phyloP scores from a whole-genome alignment of 805 yeast genomes.

The Cyberlindnera euphorbiae region DNA sequence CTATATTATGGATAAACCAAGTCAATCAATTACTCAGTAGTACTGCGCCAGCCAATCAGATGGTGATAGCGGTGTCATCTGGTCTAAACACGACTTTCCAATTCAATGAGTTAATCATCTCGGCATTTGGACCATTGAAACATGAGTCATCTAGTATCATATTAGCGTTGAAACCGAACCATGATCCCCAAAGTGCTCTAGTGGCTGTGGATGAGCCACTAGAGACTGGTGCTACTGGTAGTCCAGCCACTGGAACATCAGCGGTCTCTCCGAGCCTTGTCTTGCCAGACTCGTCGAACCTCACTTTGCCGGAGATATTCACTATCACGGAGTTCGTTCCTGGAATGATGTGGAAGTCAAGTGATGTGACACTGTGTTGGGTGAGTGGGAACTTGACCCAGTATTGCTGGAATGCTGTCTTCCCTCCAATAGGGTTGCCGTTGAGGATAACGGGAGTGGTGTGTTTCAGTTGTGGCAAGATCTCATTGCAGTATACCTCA shows the following conservation, averaged over 20 bases:
- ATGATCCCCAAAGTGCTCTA: constrained; percentile 49
- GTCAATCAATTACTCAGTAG: too few relatives aligned
- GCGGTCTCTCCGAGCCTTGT: constrained; percentile 63
- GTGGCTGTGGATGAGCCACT: background rate
- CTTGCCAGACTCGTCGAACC: constrained; percentile 72
- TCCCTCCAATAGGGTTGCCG: constrained; percentile 52
- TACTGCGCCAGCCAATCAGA: too few relatives aligned
- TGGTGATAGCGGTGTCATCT: constrained; percentile 37
- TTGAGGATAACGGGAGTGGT: constrained; percentile 51
- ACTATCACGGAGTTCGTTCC: constrained; percentile 54
- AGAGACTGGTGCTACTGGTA: constrained; percentile 4
- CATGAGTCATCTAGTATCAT: constrained; percentile 54
- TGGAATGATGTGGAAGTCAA: constrained; percentile 64
- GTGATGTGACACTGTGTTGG: constrained; percentile 57
- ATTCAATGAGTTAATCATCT: constrained; percentile 54
- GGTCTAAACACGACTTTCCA: constrained; percentile 66
- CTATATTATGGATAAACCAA: too few relatives aligned
- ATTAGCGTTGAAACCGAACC: constrained; percentile 62
- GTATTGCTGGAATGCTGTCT: constrained; percentile 48
- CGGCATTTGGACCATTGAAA: constrained; percentile 33
- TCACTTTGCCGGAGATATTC: constrained; percentile 51
- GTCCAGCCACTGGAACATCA: constrained; percentile 32
- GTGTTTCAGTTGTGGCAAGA: constrained; percentile 44
- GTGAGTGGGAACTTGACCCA: constrained; percentile 57
- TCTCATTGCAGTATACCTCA: constrained; percentile 19